Conservation (phyloP, 202 grass and related monocot genomes). For the Schoenoplectus tabernaemontani region DNA sequence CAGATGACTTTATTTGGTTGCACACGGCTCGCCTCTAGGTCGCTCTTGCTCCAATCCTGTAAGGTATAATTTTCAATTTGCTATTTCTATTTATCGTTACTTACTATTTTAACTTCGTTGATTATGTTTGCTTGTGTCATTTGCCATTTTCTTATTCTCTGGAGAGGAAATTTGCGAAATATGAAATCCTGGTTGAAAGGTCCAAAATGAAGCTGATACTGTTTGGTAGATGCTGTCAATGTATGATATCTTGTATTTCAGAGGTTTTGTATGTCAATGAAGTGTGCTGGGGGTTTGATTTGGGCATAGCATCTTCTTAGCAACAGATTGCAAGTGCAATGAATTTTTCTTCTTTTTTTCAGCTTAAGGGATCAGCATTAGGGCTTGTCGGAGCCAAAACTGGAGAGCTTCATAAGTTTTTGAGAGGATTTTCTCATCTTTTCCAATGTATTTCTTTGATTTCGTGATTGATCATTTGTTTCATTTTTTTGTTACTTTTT, state of each 20-base stretch:
- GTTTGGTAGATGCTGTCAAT: not conserved
- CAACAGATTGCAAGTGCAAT: conserved; percentile 5
- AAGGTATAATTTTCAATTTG: conserved; percentile 26
- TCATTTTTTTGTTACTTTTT: not conserved
- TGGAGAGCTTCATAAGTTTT: conserved; percentile 24
- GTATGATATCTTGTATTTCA: not conserved
- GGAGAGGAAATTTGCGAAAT: not conserved
- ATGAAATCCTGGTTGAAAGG: not conserved
- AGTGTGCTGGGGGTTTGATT: not conserved
- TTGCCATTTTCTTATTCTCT: not conserved
- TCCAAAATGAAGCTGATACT: not conserved
- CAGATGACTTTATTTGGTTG: conserved; percentile 43
- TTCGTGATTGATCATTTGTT: not conserved
- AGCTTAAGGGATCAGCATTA: not conserved
- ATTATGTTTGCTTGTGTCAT: not conserved
- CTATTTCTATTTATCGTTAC: not conserved
- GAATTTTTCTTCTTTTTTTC: conserved; percentile 6
- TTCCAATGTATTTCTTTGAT: conserved; percentile 18
- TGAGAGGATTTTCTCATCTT: conserved; percentile 15
- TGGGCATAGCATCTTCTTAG: not conserved
- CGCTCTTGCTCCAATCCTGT: conserved; percentile 21
- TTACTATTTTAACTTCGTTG: not conserved
- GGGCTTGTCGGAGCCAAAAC: conserved; percentile 23
- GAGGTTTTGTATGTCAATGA: not conserved
- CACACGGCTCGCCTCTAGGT: conserved; percentile 34